Evolutionary conservation across 1,284 basidiomycete species (phyloP), one percentile per base, ranked within the genome.

Genomic region (Pseudozyma sp.): DNA sequence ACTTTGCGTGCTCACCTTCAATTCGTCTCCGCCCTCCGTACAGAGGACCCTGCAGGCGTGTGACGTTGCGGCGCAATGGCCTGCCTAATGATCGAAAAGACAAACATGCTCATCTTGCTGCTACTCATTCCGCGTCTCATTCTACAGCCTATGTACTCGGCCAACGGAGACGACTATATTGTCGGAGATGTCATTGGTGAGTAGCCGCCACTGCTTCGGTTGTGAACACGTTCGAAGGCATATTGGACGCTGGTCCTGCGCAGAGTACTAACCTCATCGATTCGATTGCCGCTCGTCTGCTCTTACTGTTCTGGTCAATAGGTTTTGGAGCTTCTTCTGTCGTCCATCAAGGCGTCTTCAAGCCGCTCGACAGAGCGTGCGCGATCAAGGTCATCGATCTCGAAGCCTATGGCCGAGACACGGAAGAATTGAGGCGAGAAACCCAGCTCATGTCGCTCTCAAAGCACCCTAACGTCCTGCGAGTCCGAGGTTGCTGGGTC

Each of bases 391-490:
- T 95, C 57, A 89, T 95, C 59, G 93, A 95, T 82, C 90, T 95
- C 58, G 93, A 95, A 88, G 47, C 89, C 92, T 71, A 80, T 75
- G 70, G 81, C 59, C 57, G 85, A 66, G 71, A 82, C 69, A 48
- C 69, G 67, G 67, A 77, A 71, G 70, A 77, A 43, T 88, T 94
- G 11, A 90, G 91, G 73, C 88, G 92, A 57, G 94, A 95, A 85
- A 95, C 94, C 0, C 92, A 92, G 59, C 88, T 95, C 50, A 95
- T 95, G 94, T 93, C 92, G 3, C 88, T 95, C 2, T 92, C 91
- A n/a, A 95, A 95, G 82, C 93, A 95, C 75, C 93, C 93, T 31
- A 94, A 95, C 77, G 92, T 95, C 7, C 88, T 95, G 18, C 90
- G 93, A 62, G 94, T 95, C 2, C 90, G 94, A 75, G 93, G 93